These are phyloP conservation scores for Brassica incana DNA, from an alignment of 345 rosid species.

Conservation along the genomic window DNA sequence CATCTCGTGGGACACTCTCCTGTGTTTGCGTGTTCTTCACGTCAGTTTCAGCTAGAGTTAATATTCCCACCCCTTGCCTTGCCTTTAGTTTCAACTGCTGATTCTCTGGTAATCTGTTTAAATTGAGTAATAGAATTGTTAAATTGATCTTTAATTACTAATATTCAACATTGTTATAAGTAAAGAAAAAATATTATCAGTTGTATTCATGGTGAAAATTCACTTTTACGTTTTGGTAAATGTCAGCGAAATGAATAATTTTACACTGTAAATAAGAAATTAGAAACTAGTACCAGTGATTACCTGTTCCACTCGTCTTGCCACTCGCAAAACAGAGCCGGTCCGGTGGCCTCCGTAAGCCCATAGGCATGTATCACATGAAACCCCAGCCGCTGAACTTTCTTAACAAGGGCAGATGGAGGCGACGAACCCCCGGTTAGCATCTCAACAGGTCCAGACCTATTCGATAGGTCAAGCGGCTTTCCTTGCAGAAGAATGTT, in stretches of 20 bases:
- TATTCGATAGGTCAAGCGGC: slow-evolving; percentile 16
- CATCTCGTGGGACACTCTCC: slow-evolving; percentile 2
- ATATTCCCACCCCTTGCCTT: background rate
- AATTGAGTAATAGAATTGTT: background rate
- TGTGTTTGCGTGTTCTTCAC: background rate
- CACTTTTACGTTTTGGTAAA: too few species aligned
- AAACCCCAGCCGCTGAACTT: slow-evolving; percentile 59
- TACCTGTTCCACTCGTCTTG: slow-evolving; percentile 56
- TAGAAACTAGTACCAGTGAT: background rate
- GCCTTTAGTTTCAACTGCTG: background rate
- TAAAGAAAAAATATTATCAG: background rate
- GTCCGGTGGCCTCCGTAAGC: slow-evolving; percentile 72
- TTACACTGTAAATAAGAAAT: too few species aligned
- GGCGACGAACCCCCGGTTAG: slow-evolving; percentile 85
- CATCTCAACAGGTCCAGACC: slow-evolving; percentile 46
- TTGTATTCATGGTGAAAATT: background rate
- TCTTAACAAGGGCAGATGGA: slow-evolving; percentile 49
- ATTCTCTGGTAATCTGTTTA: background rate
- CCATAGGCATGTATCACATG: slow-evolving; percentile 74
- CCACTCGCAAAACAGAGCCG: slow-evolving; percentile 85
- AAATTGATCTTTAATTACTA: background rate
- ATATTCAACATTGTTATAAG: background rate
- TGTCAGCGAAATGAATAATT: too few species aligned
- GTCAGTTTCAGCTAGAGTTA: background rate
- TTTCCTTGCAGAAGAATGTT: slow-evolving; percentile 45